Percentiles rank a stretch among this genome's conserved stretches.
Conservation (phyloP, 192 early-diverging fungal genomes). For the Neocallimastix lanati region DNA sequence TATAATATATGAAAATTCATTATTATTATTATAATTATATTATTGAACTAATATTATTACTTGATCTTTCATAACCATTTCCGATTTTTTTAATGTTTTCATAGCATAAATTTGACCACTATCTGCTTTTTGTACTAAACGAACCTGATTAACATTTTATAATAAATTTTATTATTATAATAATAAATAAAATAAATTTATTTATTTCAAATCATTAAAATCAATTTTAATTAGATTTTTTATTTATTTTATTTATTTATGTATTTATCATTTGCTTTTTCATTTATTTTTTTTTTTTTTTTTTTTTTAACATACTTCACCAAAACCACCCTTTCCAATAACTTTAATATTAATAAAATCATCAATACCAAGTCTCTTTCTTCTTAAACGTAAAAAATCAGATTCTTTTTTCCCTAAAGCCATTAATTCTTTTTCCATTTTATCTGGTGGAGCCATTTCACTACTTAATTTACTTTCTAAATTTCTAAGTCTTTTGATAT, state of each 20-base stretch:
- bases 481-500: background rate
- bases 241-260: too few relatives aligned
- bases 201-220: too few relatives aligned
- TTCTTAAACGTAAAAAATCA: conserved; percentile 77
- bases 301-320: conserved; percentile 63
- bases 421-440: conserved; percentile 8
- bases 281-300: too few relatives aligned
- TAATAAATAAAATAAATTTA: too few relatives aligned
- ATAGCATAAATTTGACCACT: conserved; percentile 78
- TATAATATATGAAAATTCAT: too few relatives aligned
- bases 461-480: background rate
- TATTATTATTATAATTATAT: too few relatives aligned
- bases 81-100: conserved; percentile 48
- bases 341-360: conserved; percentile 94
- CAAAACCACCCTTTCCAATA: conserved; percentile 97
- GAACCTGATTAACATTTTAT: too few relatives aligned
- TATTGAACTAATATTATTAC: conserved; percentile 7
- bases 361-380: conserved; percentile 61
- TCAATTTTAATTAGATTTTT: too few relatives aligned
- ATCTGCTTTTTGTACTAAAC: conserved; percentile 90
- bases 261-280: too few relatives aligned
- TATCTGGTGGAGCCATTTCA: background rate
- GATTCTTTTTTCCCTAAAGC: conserved; percentile 79
- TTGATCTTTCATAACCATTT: conserved; percentile 98
- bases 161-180: too few relatives aligned